Percentiles rank a stretch among this genome's conserved stretches.
Conservation (phyloP, 78 protist genomes). For the Mastigamoeba balamuthi region DNA sequence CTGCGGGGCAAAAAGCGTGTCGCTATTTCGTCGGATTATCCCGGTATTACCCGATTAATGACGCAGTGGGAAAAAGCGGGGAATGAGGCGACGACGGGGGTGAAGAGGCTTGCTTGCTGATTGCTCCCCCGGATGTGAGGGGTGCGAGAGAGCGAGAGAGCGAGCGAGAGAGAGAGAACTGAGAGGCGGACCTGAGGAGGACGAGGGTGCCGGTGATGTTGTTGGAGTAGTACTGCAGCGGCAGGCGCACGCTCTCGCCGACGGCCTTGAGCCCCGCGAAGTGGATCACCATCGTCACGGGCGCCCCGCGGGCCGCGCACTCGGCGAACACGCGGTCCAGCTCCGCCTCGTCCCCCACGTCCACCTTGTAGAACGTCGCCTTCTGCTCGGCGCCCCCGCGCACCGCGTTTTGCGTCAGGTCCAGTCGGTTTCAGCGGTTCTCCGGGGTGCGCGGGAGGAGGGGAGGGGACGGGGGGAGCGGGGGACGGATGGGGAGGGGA, state of each 20-base stretch:
- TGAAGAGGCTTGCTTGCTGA: too few species aligned
- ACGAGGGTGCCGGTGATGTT: constrained; percentile 76
- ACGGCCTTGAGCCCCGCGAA: constrained; percentile 92
- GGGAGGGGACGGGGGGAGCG: neutral
- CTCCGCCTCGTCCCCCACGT: neutral
- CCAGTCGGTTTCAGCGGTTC: too few species aligned
- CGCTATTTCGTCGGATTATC: too few species aligned
- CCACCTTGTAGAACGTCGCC: neutral
- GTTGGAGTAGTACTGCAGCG: constrained; percentile 85
- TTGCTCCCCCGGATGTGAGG: neutral
- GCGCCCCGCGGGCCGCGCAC: neutral
- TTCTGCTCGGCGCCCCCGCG: too few species aligned
- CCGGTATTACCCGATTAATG: too few species aligned
- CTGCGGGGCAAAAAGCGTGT: too few species aligned
- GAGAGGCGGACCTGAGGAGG: constrained; percentile 47
- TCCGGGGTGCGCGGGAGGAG: too few species aligned
- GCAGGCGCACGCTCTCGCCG: constrained; percentile 79
- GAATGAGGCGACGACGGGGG: too few species aligned
- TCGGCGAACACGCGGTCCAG: neutral
- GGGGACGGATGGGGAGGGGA: neutral
- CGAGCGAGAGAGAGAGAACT: too few species aligned
- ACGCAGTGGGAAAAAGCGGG: too few species aligned
- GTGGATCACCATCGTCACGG: constrained; percentile 57
- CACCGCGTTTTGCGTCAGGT: too few species aligned
- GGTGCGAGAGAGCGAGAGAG: neutral